phyloP scores from a whole-genome alignment of 2,329 filamentous ascomycete genomes.

The Eurotiales sp. region DNA sequence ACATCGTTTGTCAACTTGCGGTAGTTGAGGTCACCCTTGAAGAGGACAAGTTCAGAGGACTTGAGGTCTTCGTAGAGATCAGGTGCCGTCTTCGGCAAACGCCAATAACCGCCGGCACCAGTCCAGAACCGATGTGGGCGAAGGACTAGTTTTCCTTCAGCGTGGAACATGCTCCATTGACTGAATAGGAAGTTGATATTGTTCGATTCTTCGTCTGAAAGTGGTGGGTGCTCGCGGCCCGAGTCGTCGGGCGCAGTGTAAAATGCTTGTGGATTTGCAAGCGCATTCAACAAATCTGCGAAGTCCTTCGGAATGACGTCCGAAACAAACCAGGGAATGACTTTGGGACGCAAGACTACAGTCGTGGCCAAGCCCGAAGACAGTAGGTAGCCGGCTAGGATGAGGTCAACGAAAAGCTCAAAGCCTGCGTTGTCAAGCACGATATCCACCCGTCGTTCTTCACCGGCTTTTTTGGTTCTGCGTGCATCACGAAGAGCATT shows the following conservation, averaged over 20 bases:
- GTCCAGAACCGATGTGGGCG: slow-evolving; percentile 93
- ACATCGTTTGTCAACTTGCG: slow-evolving; percentile 88
- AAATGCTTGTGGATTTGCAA: slow-evolving; percentile 73
- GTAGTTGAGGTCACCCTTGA: slow-evolving; percentile 98
- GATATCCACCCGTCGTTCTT: slow-evolving; percentile 79
- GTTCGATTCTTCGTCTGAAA: slow-evolving; percentile 64
- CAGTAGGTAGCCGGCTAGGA: slow-evolving; percentile 86
- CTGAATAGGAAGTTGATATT: slow-evolving; percentile 74
- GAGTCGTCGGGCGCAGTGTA: slow-evolving; percentile 70
- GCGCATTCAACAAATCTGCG: slow-evolving; percentile 69
- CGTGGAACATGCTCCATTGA: slow-evolving; percentile 75
- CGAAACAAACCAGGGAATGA: slow-evolving; percentile 96
- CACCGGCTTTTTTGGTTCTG: slow-evolving; percentile 54
- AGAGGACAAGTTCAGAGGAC: slow-evolving; percentile 80
- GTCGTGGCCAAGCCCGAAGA: slow-evolving; percentile 79
- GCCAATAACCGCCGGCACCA: slow-evolving; percentile 80
- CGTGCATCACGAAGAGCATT: slow-evolving; percentile 63
- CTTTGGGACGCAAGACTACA: slow-evolving; percentile 87
- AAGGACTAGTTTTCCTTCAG: slow-evolving; percentile 77
- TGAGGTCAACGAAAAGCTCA: slow-evolving; percentile 91
- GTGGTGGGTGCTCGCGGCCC: slow-evolving; percentile 54
- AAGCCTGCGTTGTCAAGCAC: slow-evolving; percentile 97
- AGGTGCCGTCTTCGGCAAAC: slow-evolving; percentile 66
- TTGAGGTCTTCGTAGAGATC: slow-evolving; percentile 73
- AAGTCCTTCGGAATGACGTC: slow-evolving; percentile 90